A percentile compares a stretch with the other conserved stretches of the same genome.
Evolutionary conservation across 345 rosid species (phyloP).

Genomic region (Passiflora organensis): DNA sequence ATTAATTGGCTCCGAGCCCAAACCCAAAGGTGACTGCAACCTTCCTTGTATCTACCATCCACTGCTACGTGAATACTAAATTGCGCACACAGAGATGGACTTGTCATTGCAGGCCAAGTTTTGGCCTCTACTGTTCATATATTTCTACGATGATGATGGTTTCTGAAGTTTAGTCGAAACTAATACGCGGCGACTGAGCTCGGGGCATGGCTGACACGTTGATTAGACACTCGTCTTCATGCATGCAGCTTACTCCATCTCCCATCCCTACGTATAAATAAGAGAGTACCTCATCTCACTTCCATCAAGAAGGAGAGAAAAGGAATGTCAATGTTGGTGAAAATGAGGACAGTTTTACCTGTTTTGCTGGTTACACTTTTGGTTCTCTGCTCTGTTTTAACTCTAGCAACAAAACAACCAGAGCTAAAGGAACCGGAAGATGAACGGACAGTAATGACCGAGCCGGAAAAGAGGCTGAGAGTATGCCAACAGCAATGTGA

Average conservation of each 20-base stretch:
- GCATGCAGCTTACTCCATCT: slow-evolving; percentile 22
- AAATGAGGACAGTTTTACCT: slow-evolving; percentile 5
- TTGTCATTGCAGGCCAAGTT: too few species aligned
- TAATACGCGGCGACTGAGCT: slow-evolving; percentile 19
- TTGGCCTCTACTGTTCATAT: too few species aligned
- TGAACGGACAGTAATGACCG: slow-evolving; percentile 2
- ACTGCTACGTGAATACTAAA: too few species aligned
- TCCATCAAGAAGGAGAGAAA: too few species aligned
- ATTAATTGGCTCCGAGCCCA: too few species aligned
- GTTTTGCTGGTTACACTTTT: slow-evolving; percentile 17
- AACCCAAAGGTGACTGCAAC: too few species aligned
- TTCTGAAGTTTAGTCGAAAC: too few species aligned
- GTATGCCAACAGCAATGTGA: slow-evolving; percentile 34
- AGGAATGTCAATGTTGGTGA: slow-evolving; percentile 14
- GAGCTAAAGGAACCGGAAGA: slow-evolving; percentile 14
- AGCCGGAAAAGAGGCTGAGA: slow-evolving; percentile 15
- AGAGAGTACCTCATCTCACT: too few species aligned
- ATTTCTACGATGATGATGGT: too few species aligned
- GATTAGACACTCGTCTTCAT: slow-evolving; percentile 27
- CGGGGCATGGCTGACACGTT: slow-evolving; percentile 17
- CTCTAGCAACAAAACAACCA: slow-evolving; percentile 34
- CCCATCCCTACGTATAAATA: slow-evolving; percentile 13
- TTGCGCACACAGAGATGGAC: too few species aligned
- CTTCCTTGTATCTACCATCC: too few species aligned
- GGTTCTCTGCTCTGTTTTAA: slow-evolving; percentile 17